Evolutionary conservation across 352 stramenopile species (phyloP), one percentile per base, ranked within the genome.

Genomic region (Phytophthora macrochlamydospora): DNA sequence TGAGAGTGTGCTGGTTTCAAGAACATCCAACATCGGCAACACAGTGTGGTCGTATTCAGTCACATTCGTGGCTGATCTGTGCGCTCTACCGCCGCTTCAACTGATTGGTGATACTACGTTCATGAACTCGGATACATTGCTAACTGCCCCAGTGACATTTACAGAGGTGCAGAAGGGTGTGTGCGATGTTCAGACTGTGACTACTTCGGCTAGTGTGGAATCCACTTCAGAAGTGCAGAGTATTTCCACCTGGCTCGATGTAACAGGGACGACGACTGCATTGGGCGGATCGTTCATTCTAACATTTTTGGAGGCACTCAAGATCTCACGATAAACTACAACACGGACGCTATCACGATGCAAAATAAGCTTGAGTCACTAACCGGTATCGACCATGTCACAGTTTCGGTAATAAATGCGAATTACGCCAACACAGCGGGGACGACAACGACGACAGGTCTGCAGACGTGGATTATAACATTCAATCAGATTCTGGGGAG

Each of bases 151-250:
- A 0, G 65, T 81, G 7, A n/a, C 73, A 13, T 91, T 92, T 50
- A 88, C 51, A 0, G 73, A 93, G 51, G 54, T 95, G 2, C 84
- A 93, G 14, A 89, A 88, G 12, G 97, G 96, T 33, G 64, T 92
- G n/a, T 97, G 95, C 14, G 97, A 99, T 69, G 83, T 99, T 5
- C 97, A 99, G 79, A 98, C 92, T 0, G 85, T 99, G 37, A 91
- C 88, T 2, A 91, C 94, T 11, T 95, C 92, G 14, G 81, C 89
- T 6, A 97, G 97, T 51, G 80, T 93, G 4, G 85, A 94, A 48
- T 98, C 97, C 38, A 88, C 90, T 2, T 73, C 91, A 0, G 92
- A 98, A 56, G 81, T 98, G 5, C 90, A 98, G 67, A 89, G 76
- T 0, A 88, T 99, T 37, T 83, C 74, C 4, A 92, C 94, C 45